phyloP scores from a whole-genome alignment of 1,139 yeast genomes.

The Saccharomycopsis crataegensis region DNA sequence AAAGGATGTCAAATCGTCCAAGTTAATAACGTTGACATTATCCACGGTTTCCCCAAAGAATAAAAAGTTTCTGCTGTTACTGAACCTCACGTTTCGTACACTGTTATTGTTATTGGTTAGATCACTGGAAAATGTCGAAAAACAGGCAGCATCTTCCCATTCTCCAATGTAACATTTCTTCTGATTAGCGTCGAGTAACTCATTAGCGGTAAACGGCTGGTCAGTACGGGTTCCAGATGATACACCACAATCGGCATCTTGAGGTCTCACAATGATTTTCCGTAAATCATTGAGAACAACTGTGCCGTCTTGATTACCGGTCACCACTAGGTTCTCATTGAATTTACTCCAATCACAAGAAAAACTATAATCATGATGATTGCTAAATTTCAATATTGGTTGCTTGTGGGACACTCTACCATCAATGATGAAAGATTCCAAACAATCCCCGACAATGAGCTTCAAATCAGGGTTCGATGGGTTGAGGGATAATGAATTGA shows the following conservation, averaged over 20 bases:
- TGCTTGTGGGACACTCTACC: conserved; percentile 27
- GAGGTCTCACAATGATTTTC: conserved; percentile 21
- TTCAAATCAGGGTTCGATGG: conserved; percentile 33
- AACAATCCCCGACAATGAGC: conserved; percentile 46
- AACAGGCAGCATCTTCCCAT: background rate
- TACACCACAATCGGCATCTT: no score
- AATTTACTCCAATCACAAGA: conserved; percentile 50
- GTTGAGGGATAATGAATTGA: conserved; percentile 43
- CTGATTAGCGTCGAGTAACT: background rate
- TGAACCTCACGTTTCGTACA: conserved; percentile 47
- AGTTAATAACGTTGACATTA: conserved; percentile 44
- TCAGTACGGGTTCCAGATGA: background rate
- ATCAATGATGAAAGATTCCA: conserved; percentile 40
- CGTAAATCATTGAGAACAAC: conserved; percentile 47
- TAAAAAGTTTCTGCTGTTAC: conserved; percentile 37
- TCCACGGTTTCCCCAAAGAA: conserved; percentile 58
- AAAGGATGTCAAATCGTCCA: conserved; percentile 27
- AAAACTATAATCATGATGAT: conserved; percentile 52
- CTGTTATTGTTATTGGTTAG: conserved; percentile 29
- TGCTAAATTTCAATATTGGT: conserved; percentile 28
- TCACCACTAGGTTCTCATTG: conserved; percentile 38
- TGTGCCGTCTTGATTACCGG: conserved; percentile 59
- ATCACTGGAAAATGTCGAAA: background rate
- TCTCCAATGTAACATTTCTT: conserved; percentile 2
- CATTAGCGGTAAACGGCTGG: background rate